Evolutionary conservation across 2,329 filamentous ascomycete species (phyloP).

Genomic region (Exophiala mesophila): DNA sequence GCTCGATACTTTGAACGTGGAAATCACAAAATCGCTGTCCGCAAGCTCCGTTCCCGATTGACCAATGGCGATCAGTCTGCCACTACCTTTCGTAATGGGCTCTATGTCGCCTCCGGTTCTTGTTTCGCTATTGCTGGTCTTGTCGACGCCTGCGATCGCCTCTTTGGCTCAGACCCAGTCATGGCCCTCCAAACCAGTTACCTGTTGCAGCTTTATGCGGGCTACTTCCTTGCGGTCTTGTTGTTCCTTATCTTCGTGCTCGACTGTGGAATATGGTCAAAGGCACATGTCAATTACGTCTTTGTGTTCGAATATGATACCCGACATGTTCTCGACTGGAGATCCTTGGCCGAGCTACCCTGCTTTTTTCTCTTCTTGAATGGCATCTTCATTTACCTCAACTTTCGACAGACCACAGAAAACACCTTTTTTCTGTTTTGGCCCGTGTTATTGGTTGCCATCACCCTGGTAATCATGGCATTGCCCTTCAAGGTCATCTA

Average conservation of each 20-base stretch:
- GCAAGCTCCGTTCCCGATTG: constrained; percentile 73
- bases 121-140: constrained; percentile 64
- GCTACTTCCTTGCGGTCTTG: constrained; percentile 79
- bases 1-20: constrained; percentile 90
- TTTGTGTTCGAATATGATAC: constrained; percentile 97
- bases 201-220: constrained; percentile 79
- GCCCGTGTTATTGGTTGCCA: constrained; percentile 69
- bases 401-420: constrained; percentile 67
- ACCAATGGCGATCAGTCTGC: constrained; percentile 56
- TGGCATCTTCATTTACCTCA: constrained; percentile 81
- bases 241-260: constrained; percentile 80
- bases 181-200: constrained; percentile 57
- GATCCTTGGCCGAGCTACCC: constrained; percentile 78
- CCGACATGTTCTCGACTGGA: constrained; percentile 81
- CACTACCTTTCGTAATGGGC: constrained; percentile 56
- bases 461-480: constrained; percentile 66
- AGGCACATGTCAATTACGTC: constrained; percentile 85
- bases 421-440: constrained; percentile 75
- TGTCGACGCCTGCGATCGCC: constrained; percentile 52
- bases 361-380: constrained; percentile 72
- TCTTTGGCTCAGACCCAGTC: constrained; percentile 46
- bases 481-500: constrained; percentile 71
- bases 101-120: constrained; percentile 63
- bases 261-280: constrained; percentile 76
- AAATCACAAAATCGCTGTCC: constrained; percentile 84